Evolutionary conservation across 2,329 filamentous ascomycete genomes (phyloP), one percentile per base, ranked within the genome.

Genomic region (Aspergillus sp.): DNA sequence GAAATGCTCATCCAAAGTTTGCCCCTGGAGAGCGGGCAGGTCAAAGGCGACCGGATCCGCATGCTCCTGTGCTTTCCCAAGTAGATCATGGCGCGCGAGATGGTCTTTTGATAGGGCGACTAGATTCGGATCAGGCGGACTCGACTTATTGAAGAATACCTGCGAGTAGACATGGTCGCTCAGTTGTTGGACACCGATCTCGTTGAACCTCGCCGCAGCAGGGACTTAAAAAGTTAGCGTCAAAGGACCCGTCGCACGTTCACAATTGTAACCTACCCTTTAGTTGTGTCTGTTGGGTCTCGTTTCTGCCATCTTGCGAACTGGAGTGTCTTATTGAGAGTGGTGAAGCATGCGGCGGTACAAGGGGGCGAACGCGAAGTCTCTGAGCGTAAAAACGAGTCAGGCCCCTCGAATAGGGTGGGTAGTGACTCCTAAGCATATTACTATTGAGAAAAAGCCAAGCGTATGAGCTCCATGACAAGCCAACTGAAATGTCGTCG

Each of bases 101-200:
- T 99, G 95, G 61, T 96, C 87, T 65, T 83, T 87, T 0, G 95
- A 89, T 15, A 99, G 82, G 12, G 89, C 80, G 39, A 98, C 85
- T 7, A 99, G 85, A 58, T 92, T 85, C 44, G 84, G 77, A 2
- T 90, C 85, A 2, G 89, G 83, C 3, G 84, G 78, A 3, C 70
- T 74, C 13, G 71, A 60, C 22, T 73, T 70, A 11, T 81, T 75
- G 4, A 84, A 85, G 70, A 99, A 99, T 42, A 99, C 78, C 75
- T 98, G 95, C 2, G 84, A 72, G 73, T 93, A 90, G 45, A 99
- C 82, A 78, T 93, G 83, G 58, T 83, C 82, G 80, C 92, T 97
- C 65, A 99, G 80, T 69, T 98, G 93, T 77, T 99, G 95, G 40
- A 99, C 91, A 53, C 91, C 91, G 67, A 99, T 93, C 65, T 96